Percentiles rank a stretch among this genome's conserved stretches.
Evolutionary conservation across 441 rosid genomes (phyloP).

Genomic region (Gossypium schwendimanii): DNA sequence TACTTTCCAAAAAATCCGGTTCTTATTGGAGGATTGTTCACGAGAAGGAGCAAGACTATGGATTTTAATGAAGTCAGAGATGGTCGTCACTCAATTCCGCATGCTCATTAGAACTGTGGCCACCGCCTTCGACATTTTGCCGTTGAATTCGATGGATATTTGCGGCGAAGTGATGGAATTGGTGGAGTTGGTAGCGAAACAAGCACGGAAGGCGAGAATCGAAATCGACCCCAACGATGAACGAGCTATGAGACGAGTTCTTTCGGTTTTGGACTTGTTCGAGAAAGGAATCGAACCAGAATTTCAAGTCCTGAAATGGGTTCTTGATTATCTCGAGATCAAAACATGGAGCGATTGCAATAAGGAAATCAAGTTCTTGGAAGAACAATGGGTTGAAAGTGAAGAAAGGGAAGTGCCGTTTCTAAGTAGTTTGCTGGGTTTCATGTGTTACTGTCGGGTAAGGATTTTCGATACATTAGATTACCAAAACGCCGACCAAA

Average conservation of each 20-base stretch:
- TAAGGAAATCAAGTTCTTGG: slow-evolving; percentile 49
- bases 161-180: slow-evolving; percentile 56
- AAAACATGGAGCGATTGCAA: slow-evolving; percentile 52
- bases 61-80: slow-evolving; percentile 50
- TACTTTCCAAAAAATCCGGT: slow-evolving; percentile 52
- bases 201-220: slow-evolving; percentile 42
- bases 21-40: slow-evolving; percentile 61
- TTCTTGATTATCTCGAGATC: slow-evolving; percentile 48
- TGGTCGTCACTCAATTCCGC: slow-evolving; percentile 44
- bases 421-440: slow-evolving; percentile 49
- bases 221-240: slow-evolving; percentile 42
- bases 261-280: slow-evolving; percentile 30
- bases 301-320: slow-evolving; percentile 27
- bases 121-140: slow-evolving; percentile 49
- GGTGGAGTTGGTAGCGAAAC: slow-evolving; percentile 49
- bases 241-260: slow-evolving; percentile 28
- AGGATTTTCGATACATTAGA: slow-evolving; percentile 42
- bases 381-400: slow-evolving; percentile 32
- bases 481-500: slow-evolving; percentile 22
- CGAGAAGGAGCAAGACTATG: slow-evolving; percentile 53
- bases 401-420: slow-evolving; percentile 35
- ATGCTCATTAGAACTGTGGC: slow-evolving; percentile 39
- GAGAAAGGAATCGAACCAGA: slow-evolving; percentile 54
- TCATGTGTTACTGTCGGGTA: slow-evolving; percentile 58
- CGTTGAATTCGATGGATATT: slow-evolving; percentile 39